phyloP scores from a whole-genome alignment of 208 protist genomes.

The Leishmania braziliensis region DNA sequence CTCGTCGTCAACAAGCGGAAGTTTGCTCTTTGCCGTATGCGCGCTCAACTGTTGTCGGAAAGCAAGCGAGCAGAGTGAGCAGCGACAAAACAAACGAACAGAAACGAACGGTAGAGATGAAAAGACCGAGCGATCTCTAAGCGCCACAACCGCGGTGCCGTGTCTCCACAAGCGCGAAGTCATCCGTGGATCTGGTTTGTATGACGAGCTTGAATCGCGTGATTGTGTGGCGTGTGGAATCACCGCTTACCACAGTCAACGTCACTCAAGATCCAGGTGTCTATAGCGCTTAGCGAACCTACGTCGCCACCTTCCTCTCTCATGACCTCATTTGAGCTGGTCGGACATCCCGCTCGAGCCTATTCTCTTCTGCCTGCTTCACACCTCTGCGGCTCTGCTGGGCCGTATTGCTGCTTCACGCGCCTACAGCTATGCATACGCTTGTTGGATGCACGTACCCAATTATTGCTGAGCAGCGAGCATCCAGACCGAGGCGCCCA shows the following conservation, averaged over 20 bases:
- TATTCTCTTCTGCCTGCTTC: background rate
- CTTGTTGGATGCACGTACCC: background rate
- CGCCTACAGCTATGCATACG: background rate
- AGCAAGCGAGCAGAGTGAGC: background rate
- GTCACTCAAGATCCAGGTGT: background rate
- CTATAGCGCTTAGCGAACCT: background rate
- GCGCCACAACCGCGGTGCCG: background rate
- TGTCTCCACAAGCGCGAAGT: background rate
- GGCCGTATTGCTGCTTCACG: background rate
- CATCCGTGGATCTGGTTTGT: background rate
- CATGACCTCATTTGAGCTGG: background rate
- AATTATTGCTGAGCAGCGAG: background rate
- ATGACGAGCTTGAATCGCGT: background rate
- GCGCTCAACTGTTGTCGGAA: background rate
- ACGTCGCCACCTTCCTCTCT: background rate
- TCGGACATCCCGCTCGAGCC: background rate
- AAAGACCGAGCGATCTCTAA: background rate
- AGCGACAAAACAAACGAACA: background rate
- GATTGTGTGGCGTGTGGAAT: background rate
- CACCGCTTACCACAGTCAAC: background rate
- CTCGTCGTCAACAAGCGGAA: background rate
- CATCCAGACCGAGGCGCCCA: background rate
- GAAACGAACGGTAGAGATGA: background rate
- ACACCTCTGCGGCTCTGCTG: background rate
- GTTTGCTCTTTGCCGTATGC: background rate